phyloP scores from a whole-genome alignment of 805 yeast species.

The Tetrapisispora arboricola region DNA sequence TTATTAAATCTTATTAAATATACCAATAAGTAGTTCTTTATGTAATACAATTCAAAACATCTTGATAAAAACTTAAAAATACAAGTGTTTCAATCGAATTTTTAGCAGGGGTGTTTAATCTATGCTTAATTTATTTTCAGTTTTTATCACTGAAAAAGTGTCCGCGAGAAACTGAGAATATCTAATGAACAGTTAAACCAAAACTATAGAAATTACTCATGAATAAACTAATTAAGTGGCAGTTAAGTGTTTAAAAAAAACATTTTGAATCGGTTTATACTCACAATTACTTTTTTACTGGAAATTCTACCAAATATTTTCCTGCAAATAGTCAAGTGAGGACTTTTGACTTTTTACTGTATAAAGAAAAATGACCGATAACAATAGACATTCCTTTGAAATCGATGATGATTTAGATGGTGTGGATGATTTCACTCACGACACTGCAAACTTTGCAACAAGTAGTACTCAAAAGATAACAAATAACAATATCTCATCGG shows the following conservation, averaged over 20 bases:
- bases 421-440: constrained; percentile 19
- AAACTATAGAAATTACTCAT: neutral
- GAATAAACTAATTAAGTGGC: neutral
- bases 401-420: constrained; percentile 22
- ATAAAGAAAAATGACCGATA: neutral
- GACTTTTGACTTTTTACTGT: too few species aligned
- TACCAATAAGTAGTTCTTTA: too few species aligned
- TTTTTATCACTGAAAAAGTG: neutral
- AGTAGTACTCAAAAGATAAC: neutral
- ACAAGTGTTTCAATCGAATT: neutral
- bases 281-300: too few species aligned
- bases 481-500: neutral
- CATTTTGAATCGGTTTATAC: too few species aligned
- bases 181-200: constrained; percentile 1
- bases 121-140: neutral
- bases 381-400: constrained; percentile 4
- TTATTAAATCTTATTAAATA: too few species aligned
- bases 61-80: neutral
- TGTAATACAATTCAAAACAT: neutral
- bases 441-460: constrained; percentile 16
- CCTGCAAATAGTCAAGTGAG: too few species aligned
- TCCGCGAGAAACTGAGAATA: neutral
- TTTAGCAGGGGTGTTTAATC: neutral
- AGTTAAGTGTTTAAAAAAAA: neutral
- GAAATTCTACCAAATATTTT: too few species aligned